Conservation (phyloP, 176 grass and related monocot genomes). For the Miscanthus lutarioriparius region DNA sequence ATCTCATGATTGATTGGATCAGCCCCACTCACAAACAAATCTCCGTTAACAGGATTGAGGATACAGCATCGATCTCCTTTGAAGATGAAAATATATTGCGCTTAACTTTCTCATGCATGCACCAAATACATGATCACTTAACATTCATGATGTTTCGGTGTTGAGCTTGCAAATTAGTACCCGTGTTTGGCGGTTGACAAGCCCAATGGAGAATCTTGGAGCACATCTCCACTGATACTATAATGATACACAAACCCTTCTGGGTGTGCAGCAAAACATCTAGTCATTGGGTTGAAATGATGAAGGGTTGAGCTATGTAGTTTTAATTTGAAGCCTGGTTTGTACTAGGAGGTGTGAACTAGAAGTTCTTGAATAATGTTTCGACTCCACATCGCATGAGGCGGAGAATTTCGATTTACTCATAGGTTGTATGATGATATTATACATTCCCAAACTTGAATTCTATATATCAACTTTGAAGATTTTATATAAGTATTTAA, state of each 20-base stretch:
- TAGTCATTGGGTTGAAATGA: neutral
- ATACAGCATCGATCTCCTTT: neutral
- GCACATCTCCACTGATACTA: neutral
- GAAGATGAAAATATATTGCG: neutral
- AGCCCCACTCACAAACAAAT: slow-evolving; percentile 21
- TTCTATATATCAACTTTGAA: too few species aligned
- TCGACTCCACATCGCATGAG: too few species aligned
- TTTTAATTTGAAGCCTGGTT: neutral
- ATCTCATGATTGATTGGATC: slow-evolving; percentile 48
- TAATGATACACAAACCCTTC: neutral
- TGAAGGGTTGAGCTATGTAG: neutral
- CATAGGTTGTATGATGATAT: too few species aligned
- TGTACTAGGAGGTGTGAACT: neutral
- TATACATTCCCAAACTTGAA: too few species aligned
- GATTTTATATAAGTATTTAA: too few species aligned
- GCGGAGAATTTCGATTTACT: too few species aligned
- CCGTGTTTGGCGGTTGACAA: neutral
- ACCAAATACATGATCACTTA: neutral
- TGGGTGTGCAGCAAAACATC: neutral
- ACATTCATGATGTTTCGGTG: neutral
- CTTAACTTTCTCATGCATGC: neutral
- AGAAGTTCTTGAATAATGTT: neutral
- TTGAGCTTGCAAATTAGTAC: neutral
- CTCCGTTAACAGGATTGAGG: slow-evolving; percentile 16
- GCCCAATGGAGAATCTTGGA: neutral